Base-by-base conservation (phyloP, 2,329 filamentous ascomycete species). In the Epichloe sp. region DNA sequence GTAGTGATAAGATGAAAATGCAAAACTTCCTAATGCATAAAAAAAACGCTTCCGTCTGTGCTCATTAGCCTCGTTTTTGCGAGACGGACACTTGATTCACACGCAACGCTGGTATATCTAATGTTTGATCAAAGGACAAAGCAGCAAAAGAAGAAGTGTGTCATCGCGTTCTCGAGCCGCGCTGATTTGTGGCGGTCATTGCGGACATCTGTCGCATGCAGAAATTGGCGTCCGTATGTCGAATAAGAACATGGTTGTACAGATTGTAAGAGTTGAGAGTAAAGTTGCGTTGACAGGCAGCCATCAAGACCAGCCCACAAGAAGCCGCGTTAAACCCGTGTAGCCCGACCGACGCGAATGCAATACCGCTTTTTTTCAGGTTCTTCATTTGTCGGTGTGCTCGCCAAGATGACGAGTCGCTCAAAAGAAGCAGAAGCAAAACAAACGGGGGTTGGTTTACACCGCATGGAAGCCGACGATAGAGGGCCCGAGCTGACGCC, bases 161-260 rank as follows among this genome's bases (percentile, higher is more conserved):
- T 68, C 72, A 72, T 74, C 70, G 65, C 68, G 68, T 69, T 67
- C 65, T 68, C 62, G 60, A 61, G 61, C 15, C 5, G 62, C 62
- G n/a, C 11, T 37, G 1, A 47, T 47, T 15, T 6, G 11, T 15
- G 26, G 11, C 7, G 3, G 11, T 11, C 17, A 64, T 65, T 61
- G 60, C 61, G 51, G 54, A 59, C 59, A 58, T 59, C 58, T 62
- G 60, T 63, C 55, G 63, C 3, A 17, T 3, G 23, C 1, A 52
- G 53, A 50, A 52, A 54, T 60, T 60, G 58, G 59, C 57, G 57
- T 54, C 61, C 62, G 63, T 70, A 67, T 73, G 68, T 72, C 43
- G 64, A 68, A 70, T 68, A 68, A 69, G 68, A 68, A 63, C 65
- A 68, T 73, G 66, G 73, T 75, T 73, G 62, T 74, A 75, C 71